Conservation (phyloP, 371 early-diverging fungal species). For the Mortierella sp. region DNA sequence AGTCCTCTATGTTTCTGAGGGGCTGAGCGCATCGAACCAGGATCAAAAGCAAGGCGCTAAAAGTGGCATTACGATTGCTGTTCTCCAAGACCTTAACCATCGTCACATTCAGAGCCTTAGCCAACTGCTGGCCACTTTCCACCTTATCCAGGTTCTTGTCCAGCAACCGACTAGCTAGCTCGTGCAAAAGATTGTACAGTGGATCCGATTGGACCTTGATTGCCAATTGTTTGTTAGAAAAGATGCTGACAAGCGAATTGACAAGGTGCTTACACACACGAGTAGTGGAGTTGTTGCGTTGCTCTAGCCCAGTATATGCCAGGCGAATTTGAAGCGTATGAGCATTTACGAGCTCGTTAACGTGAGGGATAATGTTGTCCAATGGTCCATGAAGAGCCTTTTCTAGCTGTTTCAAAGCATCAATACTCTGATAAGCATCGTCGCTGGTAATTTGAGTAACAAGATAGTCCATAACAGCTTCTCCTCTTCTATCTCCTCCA, state of each 20-base stretch:
- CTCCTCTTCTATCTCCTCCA: constrained; percentile 50
- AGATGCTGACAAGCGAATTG: constrained; percentile 81
- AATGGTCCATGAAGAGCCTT: constrained; percentile 67
- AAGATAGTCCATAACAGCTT: constrained; percentile 74
- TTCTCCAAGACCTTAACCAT: constrained; percentile 92
- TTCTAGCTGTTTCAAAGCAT: constrained; percentile 87
- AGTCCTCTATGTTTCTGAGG: constrained; percentile 60
- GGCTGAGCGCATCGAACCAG: constrained; percentile 62
- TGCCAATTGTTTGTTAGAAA: constrained; percentile 77
- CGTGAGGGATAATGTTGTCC: constrained; percentile 69
- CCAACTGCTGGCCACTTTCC: constrained; percentile 76
- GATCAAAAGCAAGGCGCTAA: constrained; percentile 66
- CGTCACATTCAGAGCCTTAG: constrained; percentile 86
- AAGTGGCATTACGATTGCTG: constrained; percentile 81
- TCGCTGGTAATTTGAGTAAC: constrained; percentile 82
- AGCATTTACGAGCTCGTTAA: constrained; percentile 79
- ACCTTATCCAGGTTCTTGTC: constrained; percentile 77
- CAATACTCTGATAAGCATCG: constrained; percentile 78
- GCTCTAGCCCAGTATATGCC: constrained; percentile 77
- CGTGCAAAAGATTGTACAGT: constrained; percentile 77
- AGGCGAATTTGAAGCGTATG: constrained; percentile 84
- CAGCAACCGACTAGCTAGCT: constrained; percentile 81
- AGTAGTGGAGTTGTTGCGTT: constrained; percentile 58
- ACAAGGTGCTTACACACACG: constrained; percentile 85
- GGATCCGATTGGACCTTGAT: constrained; percentile 69